These are phyloP conservation scores for Phytophthora hybrid DNA, from an alignment of 352 stramenopile species.

Conservation along the genomic window DNA sequence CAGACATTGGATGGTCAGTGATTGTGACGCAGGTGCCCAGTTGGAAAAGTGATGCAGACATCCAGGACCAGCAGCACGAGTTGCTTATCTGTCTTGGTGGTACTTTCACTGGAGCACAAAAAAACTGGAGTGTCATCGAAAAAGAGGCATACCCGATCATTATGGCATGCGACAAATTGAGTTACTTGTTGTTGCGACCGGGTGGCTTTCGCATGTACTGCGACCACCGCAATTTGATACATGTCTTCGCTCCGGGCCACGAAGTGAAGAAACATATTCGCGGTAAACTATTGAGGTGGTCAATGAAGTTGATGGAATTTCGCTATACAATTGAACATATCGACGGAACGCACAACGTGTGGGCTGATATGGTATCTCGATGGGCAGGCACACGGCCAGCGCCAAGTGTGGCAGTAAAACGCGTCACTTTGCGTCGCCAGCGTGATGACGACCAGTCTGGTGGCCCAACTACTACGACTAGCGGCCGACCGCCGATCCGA, in stretches of 20 bases:
- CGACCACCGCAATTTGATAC: too few relatives aligned
- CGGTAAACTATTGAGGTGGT: too few relatives aligned
- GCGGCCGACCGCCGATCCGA: constrained; percentile 3
- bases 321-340: constrained; percentile 15
- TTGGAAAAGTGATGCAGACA: constrained; percentile 12
- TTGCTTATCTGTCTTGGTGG: constrained; percentile 15
- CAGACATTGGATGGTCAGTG: not conserved
- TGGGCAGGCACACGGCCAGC: not conserved
- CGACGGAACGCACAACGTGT: constrained; percentile 10
- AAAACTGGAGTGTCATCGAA: constrained; percentile 25
- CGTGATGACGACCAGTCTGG: not conserved
- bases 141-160: too few relatives aligned
- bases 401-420: not conserved
- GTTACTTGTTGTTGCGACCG: too few relatives aligned
- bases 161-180: too few relatives aligned
- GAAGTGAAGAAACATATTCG: too few relatives aligned
- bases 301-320: too few relatives aligned
- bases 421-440: not conserved
- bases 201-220: too few relatives aligned
- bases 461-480: not conserved
- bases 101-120: constrained; percentile 13
- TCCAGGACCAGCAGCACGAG: constrained; percentile 19
- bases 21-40: not conserved
- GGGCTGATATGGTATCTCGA: constrained; percentile 20
- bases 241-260: too few relatives aligned